phyloP scores from a whole-genome alignment of 2,329 filamentous ascomycete species.

The Xylaria sp. region DNA sequence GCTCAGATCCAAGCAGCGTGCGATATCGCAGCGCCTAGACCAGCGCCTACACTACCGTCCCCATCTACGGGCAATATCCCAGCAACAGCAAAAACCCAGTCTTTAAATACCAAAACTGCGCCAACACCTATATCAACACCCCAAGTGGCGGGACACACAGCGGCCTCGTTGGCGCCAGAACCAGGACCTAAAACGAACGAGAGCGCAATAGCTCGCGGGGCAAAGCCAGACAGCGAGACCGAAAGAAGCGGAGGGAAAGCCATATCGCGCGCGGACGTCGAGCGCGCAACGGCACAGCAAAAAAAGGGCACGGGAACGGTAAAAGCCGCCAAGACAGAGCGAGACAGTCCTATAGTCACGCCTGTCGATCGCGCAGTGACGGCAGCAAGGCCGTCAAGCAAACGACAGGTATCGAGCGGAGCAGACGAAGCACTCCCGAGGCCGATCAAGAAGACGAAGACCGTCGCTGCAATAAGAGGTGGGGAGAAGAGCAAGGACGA shows the following conservation, averaged over 20 bases:
- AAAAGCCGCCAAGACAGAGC: background rate
- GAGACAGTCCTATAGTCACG: background rate
- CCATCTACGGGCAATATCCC: background rate
- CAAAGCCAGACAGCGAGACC: background rate
- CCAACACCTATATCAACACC: no score
- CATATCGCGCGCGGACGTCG: slow-evolving; percentile 46
- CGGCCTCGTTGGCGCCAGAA: background rate
- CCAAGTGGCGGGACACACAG: background rate
- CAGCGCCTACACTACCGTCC: background rate
- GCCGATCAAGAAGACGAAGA: slow-evolving; percentile 34
- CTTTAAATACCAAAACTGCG: background rate
- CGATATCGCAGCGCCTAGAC: slow-evolving; percentile 46
- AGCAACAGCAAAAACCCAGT: background rate
- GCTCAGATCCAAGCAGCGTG: slow-evolving; percentile 66
- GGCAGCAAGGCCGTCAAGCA: background rate
- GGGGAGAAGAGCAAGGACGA: slow-evolving; percentile 37
- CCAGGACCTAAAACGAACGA: background rate
- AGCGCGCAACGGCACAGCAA: slow-evolving; percentile 20
- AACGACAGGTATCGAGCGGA: slow-evolving; percentile 1
- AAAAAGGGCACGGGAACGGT: slow-evolving; percentile 14
- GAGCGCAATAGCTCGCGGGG: background rate
- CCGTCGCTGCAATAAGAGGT: background rate
- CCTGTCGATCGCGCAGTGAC: background rate
- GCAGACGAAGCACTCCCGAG: slow-evolving; percentile 16
- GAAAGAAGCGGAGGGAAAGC: slow-evolving; percentile 30